A percentile compares a stretch with the other conserved stretches of the same genome.
phyloP scores from a whole-genome alignment of 1,139 yeast species.

The Maudiozyma humilis region DNA sequence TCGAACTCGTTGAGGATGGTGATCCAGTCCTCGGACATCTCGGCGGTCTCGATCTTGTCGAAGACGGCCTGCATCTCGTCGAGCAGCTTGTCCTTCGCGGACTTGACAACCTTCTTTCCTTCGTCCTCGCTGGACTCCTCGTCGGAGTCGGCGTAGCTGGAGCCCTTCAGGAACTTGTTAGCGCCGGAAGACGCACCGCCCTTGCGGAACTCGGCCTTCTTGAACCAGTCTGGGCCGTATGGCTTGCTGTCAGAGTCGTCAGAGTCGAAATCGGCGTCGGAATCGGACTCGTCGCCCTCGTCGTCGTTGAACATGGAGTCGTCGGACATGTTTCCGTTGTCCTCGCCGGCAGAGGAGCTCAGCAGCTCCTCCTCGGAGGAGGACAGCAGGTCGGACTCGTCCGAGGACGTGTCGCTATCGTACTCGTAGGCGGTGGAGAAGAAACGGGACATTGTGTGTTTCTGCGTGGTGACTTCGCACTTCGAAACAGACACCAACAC shows the following conservation, averaged over 20 bases:
- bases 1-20: conserved; percentile 71
- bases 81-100: conserved; percentile 84
- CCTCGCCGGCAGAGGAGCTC: conserved; percentile 40
- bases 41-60: conserved; percentile 63
- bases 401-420: conserved; percentile 59
- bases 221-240: conserved; percentile 35
- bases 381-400: conserved; percentile 66
- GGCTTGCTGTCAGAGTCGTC: conserved; percentile 37
- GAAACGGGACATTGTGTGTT: conserved; percentile 54
- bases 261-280: conserved; percentile 42
- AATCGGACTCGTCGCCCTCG: conserved; percentile 27
- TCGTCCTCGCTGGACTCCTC: conserved; percentile 40
- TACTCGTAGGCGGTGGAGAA: conserved; percentile 51
- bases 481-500: not conserved
- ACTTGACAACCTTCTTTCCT: conserved; percentile 76
- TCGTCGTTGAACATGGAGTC: conserved; percentile 28
- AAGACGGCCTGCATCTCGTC: conserved; percentile 74
- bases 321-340: conserved; percentile 36
- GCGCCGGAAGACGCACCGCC: conserved; percentile 26
- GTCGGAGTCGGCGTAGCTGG: conserved; percentile 31
- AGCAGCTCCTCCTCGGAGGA: conserved; percentile 62
- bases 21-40: conserved; percentile 73
- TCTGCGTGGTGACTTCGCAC: too few relatives aligned
- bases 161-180: conserved; percentile 30
- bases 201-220: conserved; percentile 35